Base-by-base conservation (phyloP, 1,139 yeast genomes). In the Debaryomyces psychrophilus region DNA sequence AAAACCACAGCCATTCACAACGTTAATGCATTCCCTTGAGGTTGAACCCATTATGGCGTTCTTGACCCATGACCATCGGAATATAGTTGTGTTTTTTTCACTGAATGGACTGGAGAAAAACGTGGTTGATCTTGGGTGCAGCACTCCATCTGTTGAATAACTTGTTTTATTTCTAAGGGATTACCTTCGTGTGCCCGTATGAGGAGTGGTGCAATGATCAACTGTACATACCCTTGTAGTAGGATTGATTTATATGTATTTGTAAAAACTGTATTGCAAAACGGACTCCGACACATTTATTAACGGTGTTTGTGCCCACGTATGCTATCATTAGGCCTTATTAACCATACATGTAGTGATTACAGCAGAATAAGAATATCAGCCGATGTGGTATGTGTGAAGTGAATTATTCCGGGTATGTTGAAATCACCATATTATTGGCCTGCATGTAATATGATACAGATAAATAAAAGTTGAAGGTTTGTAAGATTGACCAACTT, bases 131-230 rank as follows among this genome's bases (percentile, higher is more conserved):
- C 90, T 85, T 82, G 90, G 90, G 90, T 85, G 90, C 90, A 82
- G 83, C 83, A 75, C 67, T 71, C 76, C 87, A 81, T 82, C 73
- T 62, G 81, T 68, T 53, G 55, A 65, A 70, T 65, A 69, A 66
- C 63, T 65, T 64, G 65, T 66, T 20, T 64, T 66, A 66, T 69
- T 68, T 69, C 84, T 79, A 81, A 83, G 87, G 88, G 83, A 64
- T 71, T 77, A 75, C 88, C 90, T 84, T 85, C 87, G 90, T 83
- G 88, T 77, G 75, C 83, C 87, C 88, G 87, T 71, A 83, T 85
- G 89, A 79, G 87, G 77, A 68, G 65, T 70, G 85, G 77, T 84
- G 90, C 90, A 85, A 85, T 79, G 90, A 85, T 82, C 78, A 75
- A 67, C 82, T 67, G 68, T 60, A 85, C 90, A 84, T 75, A 54